Evolutionary conservation across 495 filamentous ascomycete species (phyloP).

Genomic region (Wilcoxina mikolae): DNA sequence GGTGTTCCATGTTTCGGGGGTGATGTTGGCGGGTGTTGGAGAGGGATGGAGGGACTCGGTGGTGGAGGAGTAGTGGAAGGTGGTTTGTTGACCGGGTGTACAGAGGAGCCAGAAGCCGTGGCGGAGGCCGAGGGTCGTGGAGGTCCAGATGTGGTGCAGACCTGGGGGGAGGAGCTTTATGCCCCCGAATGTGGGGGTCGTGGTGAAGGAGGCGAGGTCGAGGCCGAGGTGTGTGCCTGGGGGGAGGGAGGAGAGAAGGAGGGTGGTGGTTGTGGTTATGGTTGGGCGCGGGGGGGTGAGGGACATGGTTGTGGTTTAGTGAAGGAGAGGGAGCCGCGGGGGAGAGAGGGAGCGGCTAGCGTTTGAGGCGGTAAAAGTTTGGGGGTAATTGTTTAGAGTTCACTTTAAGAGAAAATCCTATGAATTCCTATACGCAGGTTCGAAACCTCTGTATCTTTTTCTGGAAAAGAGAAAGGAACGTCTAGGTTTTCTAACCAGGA

Average conservation of each 20-base stretch:
- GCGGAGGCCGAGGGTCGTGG: conserved; percentile 21
- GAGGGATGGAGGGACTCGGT: not conserved
- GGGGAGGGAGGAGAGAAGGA: conserved; percentile 21
- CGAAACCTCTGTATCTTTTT: no score
- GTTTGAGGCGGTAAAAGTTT: no score
- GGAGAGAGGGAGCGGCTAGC: no score
- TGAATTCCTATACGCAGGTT: no score
- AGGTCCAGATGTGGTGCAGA: conserved; percentile 23
- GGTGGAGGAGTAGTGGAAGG: not conserved
- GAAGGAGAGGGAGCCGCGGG: no score
- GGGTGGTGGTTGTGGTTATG: conserved; percentile 9
- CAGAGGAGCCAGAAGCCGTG: conserved; percentile 19
- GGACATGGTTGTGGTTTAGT: no score
- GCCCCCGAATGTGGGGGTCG: conserved; percentile 22
- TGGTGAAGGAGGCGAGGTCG: conserved; percentile 25
- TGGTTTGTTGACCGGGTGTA: not conserved
- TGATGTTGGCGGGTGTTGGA: not conserved
- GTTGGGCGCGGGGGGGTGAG: not conserved
- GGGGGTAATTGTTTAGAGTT: no score
- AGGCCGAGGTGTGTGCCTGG: conserved; percentile 20
- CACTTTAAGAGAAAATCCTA: no score
- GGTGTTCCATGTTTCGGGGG: not conserved
- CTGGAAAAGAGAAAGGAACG: no score
- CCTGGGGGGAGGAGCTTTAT: conserved; percentile 21
- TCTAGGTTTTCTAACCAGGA: no score